Evolutionary conservation across 352 stramenopile species (phyloP).

Genomic region (Phytophthora kernoviae): DNA sequence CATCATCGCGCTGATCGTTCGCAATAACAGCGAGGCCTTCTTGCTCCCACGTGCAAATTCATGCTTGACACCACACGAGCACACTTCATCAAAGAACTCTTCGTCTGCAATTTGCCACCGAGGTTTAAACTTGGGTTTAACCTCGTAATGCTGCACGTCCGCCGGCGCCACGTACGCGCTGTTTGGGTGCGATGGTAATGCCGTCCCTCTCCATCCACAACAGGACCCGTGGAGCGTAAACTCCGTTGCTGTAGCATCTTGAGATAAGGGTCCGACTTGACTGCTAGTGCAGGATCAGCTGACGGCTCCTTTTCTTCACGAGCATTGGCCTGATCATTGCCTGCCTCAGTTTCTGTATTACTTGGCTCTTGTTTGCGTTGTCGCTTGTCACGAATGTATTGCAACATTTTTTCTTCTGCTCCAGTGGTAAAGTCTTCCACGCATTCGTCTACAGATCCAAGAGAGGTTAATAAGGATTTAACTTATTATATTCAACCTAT

Average conservation of each 20-base stretch:
- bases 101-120: conserved; percentile 76
- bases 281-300: conserved; percentile 20
- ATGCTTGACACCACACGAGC: conserved; percentile 65
- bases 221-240: conserved; percentile 30
- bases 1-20: conserved; percentile 84
- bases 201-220: conserved; percentile 5
- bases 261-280: conserved; percentile 74
- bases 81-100: conserved; percentile 72
- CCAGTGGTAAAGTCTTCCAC: conserved; percentile 76
- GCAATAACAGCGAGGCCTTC: conserved; percentile 49
- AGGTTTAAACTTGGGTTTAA: conserved; percentile 43
- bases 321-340: neutral
- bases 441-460: conserved; percentile 52
- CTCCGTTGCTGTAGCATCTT: conserved; percentile 80
- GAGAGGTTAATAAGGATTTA: neutral
- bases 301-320: conserved; percentile 12
- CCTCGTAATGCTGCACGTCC: conserved; percentile 52
- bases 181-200: conserved; percentile 44
- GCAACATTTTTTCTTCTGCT: conserved; percentile 84
- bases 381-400: conserved; percentile 80
- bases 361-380: conserved; percentile 24
- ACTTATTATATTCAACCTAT: neutral
- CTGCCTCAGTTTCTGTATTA: neutral
- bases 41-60: conserved; percentile 38
- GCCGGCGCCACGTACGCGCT: conserved; percentile 64